Evolutionary conservation across 352 stramenopile genomes (phyloP), one percentile per base, ranked within the genome.

Genomic region (Globisporangium iwayamae): DNA sequence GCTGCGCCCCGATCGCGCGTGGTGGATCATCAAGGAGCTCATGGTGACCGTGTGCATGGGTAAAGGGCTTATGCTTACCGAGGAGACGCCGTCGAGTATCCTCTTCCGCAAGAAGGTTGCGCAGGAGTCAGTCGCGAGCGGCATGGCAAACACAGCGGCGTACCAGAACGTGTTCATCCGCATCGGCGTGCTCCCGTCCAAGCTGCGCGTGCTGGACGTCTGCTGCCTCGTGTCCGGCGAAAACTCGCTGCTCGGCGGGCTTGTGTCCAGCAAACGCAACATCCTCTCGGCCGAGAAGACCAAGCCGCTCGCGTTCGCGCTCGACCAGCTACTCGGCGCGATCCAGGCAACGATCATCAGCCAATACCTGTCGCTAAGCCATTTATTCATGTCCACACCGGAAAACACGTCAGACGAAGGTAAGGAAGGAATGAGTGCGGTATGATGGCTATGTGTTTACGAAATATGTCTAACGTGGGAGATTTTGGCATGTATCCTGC

Each of bases 1-100:
- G 36, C 72, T 93, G 25, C 84, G 84, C 3, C 82, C 84, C 0
- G 84, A 93, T 36, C 80, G 83, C 34, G 65, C 83, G 34, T 94
- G 85, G 85, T 68, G 81, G 13, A 55, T 94, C 56, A 84, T 94
- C n/a, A 81, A 90, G 50, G 85, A 92, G 69, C 82, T 94, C 14
- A 68, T 92, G 28, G 79, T 80, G 32, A 94, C 83, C 0, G 69
- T 92, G 8, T 92, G 85, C 70, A 94, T 94, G 39, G 69, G 75
- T 45, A 87, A 91, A 66, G 83, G 83, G 3, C 78, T 94, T 22
- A 47, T 92, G 56, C 56, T 94, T 28, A 62, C 70, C 2, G 78
- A 89, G 36, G 79, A 89, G 47, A 76, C 74, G 30, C 25, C 70
- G 0, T 76, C 66, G n/a, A 86, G 74, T 50, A 76, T 94, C 55